Evolutionary conservation across 2,329 filamentous ascomycete genomes (phyloP).

Genomic region (Arthrobotrys iridis): DNA sequence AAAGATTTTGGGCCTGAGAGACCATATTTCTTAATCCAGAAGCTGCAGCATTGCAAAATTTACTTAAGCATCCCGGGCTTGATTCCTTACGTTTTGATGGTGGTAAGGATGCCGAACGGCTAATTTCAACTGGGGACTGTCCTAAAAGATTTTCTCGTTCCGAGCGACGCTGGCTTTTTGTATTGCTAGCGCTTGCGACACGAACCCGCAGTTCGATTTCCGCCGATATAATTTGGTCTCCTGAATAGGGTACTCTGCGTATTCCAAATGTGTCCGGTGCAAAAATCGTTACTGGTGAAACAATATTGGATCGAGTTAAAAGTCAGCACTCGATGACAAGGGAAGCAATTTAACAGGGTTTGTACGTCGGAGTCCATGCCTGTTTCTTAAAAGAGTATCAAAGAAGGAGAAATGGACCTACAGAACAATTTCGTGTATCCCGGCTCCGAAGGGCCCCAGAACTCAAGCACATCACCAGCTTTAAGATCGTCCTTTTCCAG

Average conservation of each 20-base stretch:
- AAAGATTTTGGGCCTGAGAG: background rate
- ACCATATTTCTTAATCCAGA: background rate
- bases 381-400: too few relatives aligned
- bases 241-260: background rate
- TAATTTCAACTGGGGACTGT: background rate
- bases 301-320: too few relatives aligned
- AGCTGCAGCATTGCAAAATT: background rate
- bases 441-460: slow-evolving; percentile 28
- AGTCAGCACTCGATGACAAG: too few relatives aligned
- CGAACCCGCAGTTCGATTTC: slow-evolving; percentile 26
- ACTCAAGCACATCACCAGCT: slow-evolving; percentile 30
- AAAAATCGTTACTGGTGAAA: background rate
- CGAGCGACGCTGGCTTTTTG: background rate
- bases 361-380: too few relatives aligned
- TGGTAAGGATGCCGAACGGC: background rate
- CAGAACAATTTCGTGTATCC: background rate
- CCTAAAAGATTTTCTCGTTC: background rate
- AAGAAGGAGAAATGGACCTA: too few relatives aligned
- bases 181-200: slow-evolving; percentile 12
- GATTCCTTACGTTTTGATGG: background rate
- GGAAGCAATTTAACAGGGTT: too few relatives aligned
- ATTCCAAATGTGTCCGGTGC: background rate
- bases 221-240: background rate
- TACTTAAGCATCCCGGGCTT: background rate
- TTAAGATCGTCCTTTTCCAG: background rate